A percentile compares a stretch with the other conserved stretches of the same genome.
Conservation (phyloP, 1,139 yeast genomes). For the Protomyces inundatus region DNA sequence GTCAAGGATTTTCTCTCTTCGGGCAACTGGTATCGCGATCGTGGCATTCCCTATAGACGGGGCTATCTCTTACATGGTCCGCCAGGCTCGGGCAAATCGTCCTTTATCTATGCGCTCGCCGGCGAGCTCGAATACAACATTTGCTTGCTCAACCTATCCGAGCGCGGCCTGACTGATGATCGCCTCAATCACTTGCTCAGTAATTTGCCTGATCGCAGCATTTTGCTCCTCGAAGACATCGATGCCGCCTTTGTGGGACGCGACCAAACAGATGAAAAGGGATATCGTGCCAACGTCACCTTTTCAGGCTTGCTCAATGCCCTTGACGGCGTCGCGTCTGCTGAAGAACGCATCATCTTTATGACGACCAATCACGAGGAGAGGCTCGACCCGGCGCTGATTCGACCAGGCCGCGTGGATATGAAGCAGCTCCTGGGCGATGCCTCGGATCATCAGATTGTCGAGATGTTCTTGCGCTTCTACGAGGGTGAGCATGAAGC, state of each 20-base stretch:
- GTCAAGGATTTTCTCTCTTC: slow-evolving; percentile 71
- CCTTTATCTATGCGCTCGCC: slow-evolving; percentile 92
- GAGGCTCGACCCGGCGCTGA: slow-evolving; percentile 63
- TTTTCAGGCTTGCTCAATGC: slow-evolving; percentile 92
- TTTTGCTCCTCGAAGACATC: slow-evolving; percentile 79
- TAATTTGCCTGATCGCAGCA: slow-evolving; percentile 85
- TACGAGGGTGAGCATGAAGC: slow-evolving; percentile 57
- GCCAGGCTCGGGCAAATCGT: slow-evolving; percentile 96
- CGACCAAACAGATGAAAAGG: slow-evolving; percentile 60
- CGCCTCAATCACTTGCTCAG: slow-evolving; percentile 91
- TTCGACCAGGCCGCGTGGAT: slow-evolving; percentile 94
- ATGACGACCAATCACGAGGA: slow-evolving; percentile 99
- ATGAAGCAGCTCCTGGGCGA: slow-evolving; percentile 69
- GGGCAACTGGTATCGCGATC: slow-evolving; percentile 86
- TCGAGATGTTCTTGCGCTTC: slow-evolving; percentile 79
- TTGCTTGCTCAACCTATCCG: slow-evolving; percentile 85
- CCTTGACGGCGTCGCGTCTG: slow-evolving; percentile 96
- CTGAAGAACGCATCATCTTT: slow-evolving; percentile 91
- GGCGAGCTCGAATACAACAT: slow-evolving; percentile 94
- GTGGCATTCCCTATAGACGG: slow-evolving; percentile 96
- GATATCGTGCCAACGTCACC: slow-evolving; percentile 59
- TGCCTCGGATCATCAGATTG: slow-evolving; percentile 75
- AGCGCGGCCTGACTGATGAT: slow-evolving; percentile 87
- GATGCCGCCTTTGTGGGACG: slow-evolving; percentile 93
- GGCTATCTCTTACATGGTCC: slow-evolving; percentile 95